Conservation (phyloP, 2,329 filamentous ascomycete genomes). For the Tolypocladium ophioglossoides region DNA sequence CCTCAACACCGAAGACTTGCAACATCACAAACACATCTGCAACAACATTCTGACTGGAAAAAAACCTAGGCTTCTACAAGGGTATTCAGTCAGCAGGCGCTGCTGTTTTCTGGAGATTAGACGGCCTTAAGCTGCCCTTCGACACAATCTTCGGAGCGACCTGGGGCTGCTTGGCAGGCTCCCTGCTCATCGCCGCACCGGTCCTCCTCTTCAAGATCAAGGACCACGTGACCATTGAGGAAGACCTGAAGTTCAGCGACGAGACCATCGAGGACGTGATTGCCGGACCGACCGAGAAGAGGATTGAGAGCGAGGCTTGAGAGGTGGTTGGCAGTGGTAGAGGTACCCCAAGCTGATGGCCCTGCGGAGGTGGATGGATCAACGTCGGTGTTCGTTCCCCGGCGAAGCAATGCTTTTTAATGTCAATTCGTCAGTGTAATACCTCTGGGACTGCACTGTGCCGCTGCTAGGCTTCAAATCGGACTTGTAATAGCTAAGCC, state of each 20-base stretch:
- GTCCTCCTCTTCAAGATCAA: slow-evolving; percentile 71
- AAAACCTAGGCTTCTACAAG: slow-evolving; percentile 65
- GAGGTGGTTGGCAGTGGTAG: neutral
- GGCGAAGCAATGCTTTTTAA: no score
- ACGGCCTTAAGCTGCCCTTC: slow-evolving; percentile 37
- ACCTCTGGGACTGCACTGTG: no score
- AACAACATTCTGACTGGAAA: neutral
- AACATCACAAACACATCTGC: neutral
- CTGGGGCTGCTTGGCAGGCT: slow-evolving; percentile 67
- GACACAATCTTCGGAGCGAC: slow-evolving; percentile 59
- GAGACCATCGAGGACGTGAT: slow-evolving; percentile 65
- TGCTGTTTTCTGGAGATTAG: slow-evolving; percentile 34
- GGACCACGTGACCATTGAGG: slow-evolving; percentile 70
- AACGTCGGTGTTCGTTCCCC: no score
- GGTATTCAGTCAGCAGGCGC: slow-evolving; percentile 65
- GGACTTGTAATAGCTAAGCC: no score
- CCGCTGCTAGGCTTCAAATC: no score
- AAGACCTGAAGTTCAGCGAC: slow-evolving; percentile 77
- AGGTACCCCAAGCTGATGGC: no score
- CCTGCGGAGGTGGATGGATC: no score
- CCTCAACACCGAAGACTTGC: neutral
- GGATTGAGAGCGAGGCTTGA: neutral
- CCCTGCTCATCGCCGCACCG: slow-evolving; percentile 66
- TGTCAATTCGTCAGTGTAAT: no score
- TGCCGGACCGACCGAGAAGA: neutral